Evolutionary conservation across 345 rosid species (phyloP).

Genomic region (Anacardium occidentale): DNA sequence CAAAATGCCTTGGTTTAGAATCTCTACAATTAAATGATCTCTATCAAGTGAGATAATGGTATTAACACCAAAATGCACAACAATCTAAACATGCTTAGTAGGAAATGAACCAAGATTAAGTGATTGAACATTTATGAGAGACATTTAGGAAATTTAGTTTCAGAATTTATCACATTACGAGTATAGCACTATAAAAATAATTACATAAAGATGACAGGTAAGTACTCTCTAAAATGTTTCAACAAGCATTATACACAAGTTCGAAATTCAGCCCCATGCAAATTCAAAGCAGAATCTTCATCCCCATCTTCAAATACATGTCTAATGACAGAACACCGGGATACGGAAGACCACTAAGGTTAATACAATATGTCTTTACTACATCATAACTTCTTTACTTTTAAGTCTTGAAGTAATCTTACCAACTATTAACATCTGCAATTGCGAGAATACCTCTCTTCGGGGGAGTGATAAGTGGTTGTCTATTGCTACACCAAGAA

Average conservation of each 20-base stretch:
- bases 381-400: constrained; percentile 50
- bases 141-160: too few relatives aligned
- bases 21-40: too few relatives aligned
- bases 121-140: too few relatives aligned
- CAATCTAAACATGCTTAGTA: too few relatives aligned
- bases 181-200: neutral
- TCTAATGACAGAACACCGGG: constrained; percentile 37
- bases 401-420: constrained; percentile 85
- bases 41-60: too few relatives aligned
- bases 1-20: too few relatives aligned
- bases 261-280: constrained; percentile 20
- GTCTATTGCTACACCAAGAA: constrained; percentile 96
- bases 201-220: constrained; percentile 11
- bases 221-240: constrained; percentile 29
- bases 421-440: constrained; percentile 91
- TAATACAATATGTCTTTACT: constrained; percentile 52
- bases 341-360: constrained; percentile 38
- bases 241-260: constrained; percentile 26
- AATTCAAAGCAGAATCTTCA: constrained; percentile 33
- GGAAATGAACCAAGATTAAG: too few relatives aligned
- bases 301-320: constrained; percentile 36
- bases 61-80: too few relatives aligned
- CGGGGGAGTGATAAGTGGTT: constrained; percentile 63
- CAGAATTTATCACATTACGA: neutral
- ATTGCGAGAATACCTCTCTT: constrained; percentile 81